phyloP scores from a whole-genome alignment of 805 yeast species.

The Lachancea mirantina region DNA sequence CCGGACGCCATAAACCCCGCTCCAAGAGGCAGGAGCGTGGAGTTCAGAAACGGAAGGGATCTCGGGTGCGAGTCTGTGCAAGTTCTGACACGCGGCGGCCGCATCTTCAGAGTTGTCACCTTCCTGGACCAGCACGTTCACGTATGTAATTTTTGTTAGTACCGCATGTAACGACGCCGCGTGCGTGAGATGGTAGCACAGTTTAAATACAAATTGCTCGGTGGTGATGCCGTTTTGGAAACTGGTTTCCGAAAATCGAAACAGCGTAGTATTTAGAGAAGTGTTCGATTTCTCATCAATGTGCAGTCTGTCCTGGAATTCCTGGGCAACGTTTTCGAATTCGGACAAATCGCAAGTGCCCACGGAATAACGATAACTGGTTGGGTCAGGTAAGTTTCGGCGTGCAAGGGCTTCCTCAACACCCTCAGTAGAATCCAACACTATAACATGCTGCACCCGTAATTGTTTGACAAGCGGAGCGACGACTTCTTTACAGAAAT shows the following conservation, averaged over 20 bases:
- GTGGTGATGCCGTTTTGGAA: slow-evolving; percentile 24
- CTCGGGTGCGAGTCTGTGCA: slow-evolving; percentile 22
- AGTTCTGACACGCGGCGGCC: slow-evolving; percentile 16
- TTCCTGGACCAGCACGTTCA: slow-evolving; percentile 69
- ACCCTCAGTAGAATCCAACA: slow-evolving; percentile 70
- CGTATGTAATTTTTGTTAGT: slow-evolving; percentile 30
- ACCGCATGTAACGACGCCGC: slow-evolving; percentile 5
- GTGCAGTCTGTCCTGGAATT: slow-evolving; percentile 19
- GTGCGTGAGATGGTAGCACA: slow-evolving; percentile 24
- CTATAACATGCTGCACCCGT: slow-evolving; percentile 40
- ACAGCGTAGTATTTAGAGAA: slow-evolving; percentile 15
- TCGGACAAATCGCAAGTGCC: slow-evolving; percentile 22
- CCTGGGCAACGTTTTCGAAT: slow-evolving; percentile 16
- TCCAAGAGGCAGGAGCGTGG: slow-evolving; percentile 71
- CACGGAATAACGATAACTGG: slow-evolving; percentile 18
- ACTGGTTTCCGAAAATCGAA: slow-evolving; percentile 19
- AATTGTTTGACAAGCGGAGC: slow-evolving; percentile 40
- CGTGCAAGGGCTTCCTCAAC: slow-evolving; percentile 16
- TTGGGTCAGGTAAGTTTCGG: too few species aligned
- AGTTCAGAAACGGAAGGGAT: slow-evolving; percentile 26
- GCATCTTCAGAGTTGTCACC: slow-evolving; percentile 86
- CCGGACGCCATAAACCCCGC: slow-evolving; percentile 72
- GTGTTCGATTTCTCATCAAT: slow-evolving; percentile 12
- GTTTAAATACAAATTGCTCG: slow-evolving; percentile 24
- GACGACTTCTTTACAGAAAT: slow-evolving; percentile 46